A percentile compares a stretch with the other conserved stretches of the same genome.
Conservation (phyloP, 2,329 filamentous ascomycete species). For the Clonostachys sp. region DNA sequence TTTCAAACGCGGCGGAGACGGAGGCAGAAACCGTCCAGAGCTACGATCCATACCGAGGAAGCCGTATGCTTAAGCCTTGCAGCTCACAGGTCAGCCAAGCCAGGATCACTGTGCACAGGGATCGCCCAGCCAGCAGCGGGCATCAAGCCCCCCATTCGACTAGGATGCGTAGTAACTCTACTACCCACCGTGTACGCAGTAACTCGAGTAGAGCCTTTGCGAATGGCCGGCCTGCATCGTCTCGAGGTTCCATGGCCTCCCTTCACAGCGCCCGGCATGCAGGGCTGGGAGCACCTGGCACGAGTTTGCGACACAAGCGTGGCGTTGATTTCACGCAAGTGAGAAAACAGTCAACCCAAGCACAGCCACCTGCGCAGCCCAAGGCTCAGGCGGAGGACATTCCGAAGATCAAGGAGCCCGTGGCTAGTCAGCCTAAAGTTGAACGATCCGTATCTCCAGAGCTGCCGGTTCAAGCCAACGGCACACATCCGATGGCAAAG, state of each 20-base stretch:
- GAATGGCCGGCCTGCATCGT: slow-evolving; percentile 21
- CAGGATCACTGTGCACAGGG: slow-evolving; percentile 65
- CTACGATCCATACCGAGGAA: slow-evolving; percentile 82
- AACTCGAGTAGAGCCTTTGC: slow-evolving; percentile 19
- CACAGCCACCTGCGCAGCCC: slow-evolving; percentile 10
- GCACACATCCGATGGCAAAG: slow-evolving; percentile 15
- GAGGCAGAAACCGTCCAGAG: slow-evolving; percentile 51
- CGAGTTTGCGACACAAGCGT: slow-evolving; percentile 41
- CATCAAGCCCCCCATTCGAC: slow-evolving; percentile 16
- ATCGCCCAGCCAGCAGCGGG: slow-evolving; percentile 11
- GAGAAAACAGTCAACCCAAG: slow-evolving; percentile 30
- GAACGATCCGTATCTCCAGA: slow-evolving; percentile 19
- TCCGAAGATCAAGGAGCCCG: neutral
- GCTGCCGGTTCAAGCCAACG: slow-evolving; percentile 13
- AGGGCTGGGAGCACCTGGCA: slow-evolving; percentile 32
- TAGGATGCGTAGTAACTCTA: slow-evolving; percentile 28
- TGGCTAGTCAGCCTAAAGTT: neutral
- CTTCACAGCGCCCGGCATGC: slow-evolving; percentile 40
- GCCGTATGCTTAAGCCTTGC: slow-evolving; percentile 37
- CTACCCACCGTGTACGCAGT: slow-evolving; percentile 18
- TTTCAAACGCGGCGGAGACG: slow-evolving; percentile 54
- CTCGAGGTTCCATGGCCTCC: slow-evolving; percentile 41
- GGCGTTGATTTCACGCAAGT: slow-evolving; percentile 50
- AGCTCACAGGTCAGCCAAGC: slow-evolving; percentile 53
- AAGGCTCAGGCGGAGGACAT: neutral